These are phyloP conservation scores for Castanea sativa DNA, from an alignment of 306 rosid species.

Conservation along the genomic window DNA sequence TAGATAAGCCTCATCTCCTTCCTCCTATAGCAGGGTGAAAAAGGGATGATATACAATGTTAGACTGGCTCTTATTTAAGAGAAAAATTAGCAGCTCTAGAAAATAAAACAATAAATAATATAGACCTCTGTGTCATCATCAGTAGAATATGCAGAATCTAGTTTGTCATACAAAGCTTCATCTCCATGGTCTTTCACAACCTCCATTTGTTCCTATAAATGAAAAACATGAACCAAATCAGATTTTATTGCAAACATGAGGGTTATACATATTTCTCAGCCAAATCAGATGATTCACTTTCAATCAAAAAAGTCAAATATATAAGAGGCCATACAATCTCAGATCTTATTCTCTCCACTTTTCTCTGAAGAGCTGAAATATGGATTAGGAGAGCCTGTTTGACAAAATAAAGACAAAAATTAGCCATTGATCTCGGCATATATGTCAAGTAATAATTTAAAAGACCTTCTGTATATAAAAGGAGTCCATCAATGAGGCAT, in stretches of 20 bases:
- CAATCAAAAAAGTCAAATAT: constrained; percentile 8
- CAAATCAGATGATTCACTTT: constrained; percentile 13
- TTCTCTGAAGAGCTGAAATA: constrained; percentile 58
- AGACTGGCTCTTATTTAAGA: background rate
- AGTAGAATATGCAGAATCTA: constrained; percentile 63
- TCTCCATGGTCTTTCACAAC: constrained; percentile 66
- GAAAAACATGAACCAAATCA: constrained; percentile 17
- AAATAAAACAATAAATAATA: background rate
- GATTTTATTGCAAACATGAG: constrained; percentile 5
- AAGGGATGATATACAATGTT: background rate
- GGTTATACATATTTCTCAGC: background rate
- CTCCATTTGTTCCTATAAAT: constrained; percentile 74
- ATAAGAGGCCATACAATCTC: constrained; percentile 61
- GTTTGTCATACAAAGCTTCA: constrained; percentile 55
- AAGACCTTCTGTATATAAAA: background rate
- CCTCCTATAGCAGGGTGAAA: constrained; percentile 34
- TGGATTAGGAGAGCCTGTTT: constrained; percentile 77
- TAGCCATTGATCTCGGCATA: background rate
- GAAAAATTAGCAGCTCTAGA: background rate
- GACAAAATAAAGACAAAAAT: constrained; percentile 21
- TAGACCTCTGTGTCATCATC: constrained; percentile 72
- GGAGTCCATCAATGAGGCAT: background rate
- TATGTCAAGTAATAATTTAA: background rate
- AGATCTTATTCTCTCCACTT: constrained; percentile 56
- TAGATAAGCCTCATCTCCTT: constrained; percentile 50